phyloP scores from a whole-genome alignment of 768 basidiomycete species.

The Lanmaoa rubissima region DNA sequence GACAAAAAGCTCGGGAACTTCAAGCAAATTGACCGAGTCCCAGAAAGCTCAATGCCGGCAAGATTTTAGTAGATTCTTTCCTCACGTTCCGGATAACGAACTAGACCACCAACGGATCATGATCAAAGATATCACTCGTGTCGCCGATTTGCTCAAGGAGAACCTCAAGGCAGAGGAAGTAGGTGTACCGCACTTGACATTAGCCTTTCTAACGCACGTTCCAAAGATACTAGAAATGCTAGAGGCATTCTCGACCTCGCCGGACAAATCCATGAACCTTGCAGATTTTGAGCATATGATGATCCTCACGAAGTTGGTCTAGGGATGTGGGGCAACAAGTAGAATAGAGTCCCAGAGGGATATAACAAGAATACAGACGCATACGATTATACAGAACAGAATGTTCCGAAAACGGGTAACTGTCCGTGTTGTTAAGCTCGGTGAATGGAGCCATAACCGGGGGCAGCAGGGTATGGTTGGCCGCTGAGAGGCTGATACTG shows the following conservation, averaged over 20 bases:
- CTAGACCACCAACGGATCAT: conserved; percentile 54
- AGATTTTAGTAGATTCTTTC: conserved; percentile 76
- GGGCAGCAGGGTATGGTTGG: conserved; percentile 22
- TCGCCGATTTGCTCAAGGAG: conserved; percentile 64
- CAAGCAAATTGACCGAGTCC: conserved; percentile 42
- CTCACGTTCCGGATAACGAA: conserved; percentile 44
- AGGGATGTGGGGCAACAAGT: background rate
- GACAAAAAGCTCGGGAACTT: background rate
- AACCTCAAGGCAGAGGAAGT: conserved; percentile 77
- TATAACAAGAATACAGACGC: background rate
- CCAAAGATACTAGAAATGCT: conserved; percentile 77
- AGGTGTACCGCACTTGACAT: conserved; percentile 14
- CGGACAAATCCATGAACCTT: conserved; percentile 66
- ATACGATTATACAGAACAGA: background rate
- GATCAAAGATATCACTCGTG: conserved; percentile 64
- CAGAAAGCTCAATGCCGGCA: conserved; percentile 55
- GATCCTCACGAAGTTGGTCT: conserved; percentile 46
- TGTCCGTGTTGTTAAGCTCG: conserved; percentile 6
- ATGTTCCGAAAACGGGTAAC: background rate
- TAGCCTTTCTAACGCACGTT: background rate
- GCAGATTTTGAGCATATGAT: conserved; percentile 78
- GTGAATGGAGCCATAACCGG: conserved; percentile 36
- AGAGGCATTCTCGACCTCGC: conserved; percentile 64
- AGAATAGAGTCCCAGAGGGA: background rate
- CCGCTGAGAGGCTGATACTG: conserved; percentile 32